Conservation (phyloP, 768 basidiomycete genomes). For the Lactarius tabidus region DNA sequence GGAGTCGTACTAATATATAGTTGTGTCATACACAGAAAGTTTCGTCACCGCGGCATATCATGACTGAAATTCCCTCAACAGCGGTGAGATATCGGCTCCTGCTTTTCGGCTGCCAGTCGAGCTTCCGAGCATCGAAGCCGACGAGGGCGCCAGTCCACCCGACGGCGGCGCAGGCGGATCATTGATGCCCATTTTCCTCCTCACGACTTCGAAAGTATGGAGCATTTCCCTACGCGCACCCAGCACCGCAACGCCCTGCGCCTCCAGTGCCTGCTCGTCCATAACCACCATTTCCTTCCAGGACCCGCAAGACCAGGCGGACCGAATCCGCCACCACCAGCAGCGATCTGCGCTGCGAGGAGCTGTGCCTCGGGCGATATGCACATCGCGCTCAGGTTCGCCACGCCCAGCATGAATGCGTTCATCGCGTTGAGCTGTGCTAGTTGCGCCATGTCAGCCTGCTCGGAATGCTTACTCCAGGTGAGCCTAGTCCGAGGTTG, state of each 20-base stretch:
- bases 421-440: constrained; percentile 24
- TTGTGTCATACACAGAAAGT: constrained; percentile 14
- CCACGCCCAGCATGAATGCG: constrained; percentile 51
- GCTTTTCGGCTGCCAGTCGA: not conserved
- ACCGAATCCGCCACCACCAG: constrained; percentile 48
- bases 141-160: not conserved
- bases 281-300: no score
- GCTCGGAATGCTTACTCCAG: constrained; percentile 13
- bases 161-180: constrained; percentile 30
- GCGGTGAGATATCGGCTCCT: no score
- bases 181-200: constrained; percentile 88
- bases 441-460: not conserved
- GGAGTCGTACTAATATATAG: no score
- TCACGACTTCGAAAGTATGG: constrained; percentile 87
- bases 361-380: no score
- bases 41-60: no score
- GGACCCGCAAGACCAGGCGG: constrained; percentile 40
- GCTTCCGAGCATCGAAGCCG: no score
- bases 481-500: constrained; percentile 28
- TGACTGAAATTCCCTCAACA: no score
- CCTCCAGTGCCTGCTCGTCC: no score
- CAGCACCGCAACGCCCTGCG: constrained; percentile 46
- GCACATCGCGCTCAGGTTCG: constrained; percentile 61
- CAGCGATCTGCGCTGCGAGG: constrained; percentile 82
- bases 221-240: constrained; percentile 97